Conservation (phyloP, 2,329 filamentous ascomycete species). For the Cadophora sp. region DNA sequence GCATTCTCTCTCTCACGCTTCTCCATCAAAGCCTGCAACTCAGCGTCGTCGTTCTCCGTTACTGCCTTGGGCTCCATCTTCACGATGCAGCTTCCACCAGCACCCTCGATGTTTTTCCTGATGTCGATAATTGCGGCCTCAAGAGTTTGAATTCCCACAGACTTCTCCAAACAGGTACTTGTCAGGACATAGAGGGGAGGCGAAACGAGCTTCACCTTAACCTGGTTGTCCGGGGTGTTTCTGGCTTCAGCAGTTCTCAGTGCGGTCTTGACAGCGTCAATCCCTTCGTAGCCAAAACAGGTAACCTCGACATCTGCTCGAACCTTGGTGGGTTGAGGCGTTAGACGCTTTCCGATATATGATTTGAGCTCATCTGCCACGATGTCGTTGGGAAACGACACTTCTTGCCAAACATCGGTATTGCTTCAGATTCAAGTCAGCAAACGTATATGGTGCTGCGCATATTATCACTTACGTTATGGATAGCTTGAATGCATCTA, state of each 20-base stretch:
- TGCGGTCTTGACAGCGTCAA: slow-evolving; percentile 95
- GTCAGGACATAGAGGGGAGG: slow-evolving; percentile 97
- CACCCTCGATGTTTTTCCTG: slow-evolving; percentile 75
- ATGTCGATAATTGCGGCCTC: slow-evolving; percentile 92
- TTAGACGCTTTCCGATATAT: slow-evolving; percentile 97
- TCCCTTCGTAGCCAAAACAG: slow-evolving; percentile 95
- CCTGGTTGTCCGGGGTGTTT: slow-evolving; percentile 90
- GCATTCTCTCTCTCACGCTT: slow-evolving; percentile 98
- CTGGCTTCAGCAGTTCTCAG: slow-evolving; percentile 89
- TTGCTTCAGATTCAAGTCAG: slow-evolving; percentile 63
- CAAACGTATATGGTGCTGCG: slow-evolving; percentile 4
- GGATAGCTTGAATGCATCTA: slow-evolving; percentile 98
- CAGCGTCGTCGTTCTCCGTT: slow-evolving; percentile 96
- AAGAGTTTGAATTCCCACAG: slow-evolving; percentile 79
- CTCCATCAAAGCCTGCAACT: slow-evolving; percentile 97
- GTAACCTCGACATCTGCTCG: slow-evolving; percentile 97
- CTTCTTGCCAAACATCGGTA: slow-evolving; percentile 93
- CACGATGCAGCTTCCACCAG: slow-evolving; percentile 81
- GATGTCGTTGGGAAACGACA: slow-evolving; percentile 83
- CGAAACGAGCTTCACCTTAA: slow-evolving; percentile 98
- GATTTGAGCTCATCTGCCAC: slow-evolving; percentile 89
- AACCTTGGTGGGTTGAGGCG: slow-evolving; percentile 98
- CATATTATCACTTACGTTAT: slow-evolving; percentile 74
- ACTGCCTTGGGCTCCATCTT: slow-evolving; percentile 99
- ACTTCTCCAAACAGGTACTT: slow-evolving; percentile 94